Conservation (phyloP, 768 basidiomycete species). For the Tylopilus intermedius region DNA sequence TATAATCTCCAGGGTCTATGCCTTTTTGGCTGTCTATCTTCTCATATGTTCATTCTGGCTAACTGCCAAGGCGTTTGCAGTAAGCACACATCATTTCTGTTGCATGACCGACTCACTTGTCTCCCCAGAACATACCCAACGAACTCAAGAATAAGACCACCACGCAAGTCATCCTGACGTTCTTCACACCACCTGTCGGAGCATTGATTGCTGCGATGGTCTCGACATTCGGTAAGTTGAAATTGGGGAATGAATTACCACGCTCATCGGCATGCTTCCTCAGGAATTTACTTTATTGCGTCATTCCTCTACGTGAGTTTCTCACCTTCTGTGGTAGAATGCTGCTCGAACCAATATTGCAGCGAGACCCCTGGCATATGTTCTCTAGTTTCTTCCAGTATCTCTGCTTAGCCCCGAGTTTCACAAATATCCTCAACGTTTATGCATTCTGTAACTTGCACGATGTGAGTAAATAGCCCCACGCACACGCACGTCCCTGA, state of each 20-base stretch:
- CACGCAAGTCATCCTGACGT: conserved; percentile 47
- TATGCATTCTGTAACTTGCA: conserved; percentile 98
- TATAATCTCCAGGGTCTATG: conserved; percentile 63
- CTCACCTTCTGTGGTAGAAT: not conserved
- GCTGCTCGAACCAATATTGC: conserved; percentile 7
- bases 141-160: conserved; percentile 46
- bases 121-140: conserved; percentile 46
- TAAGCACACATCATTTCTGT: conserved; percentile 29
- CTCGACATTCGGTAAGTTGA: conserved; percentile 71
- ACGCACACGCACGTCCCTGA: not conserved
- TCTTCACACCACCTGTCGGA: conserved; percentile 75
- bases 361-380: conserved; percentile 98
- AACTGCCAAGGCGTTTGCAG: conserved; percentile 74
- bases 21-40: conserved; percentile 76
- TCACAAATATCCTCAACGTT: conserved; percentile 92
- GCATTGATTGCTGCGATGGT: conserved; percentile 81
- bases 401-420: conserved; percentile 83
- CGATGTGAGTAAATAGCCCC: conserved; percentile 48
- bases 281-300: conserved; percentile 75
- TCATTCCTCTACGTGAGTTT: conserved; percentile 79
- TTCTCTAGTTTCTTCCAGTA: conserved; percentile 92
- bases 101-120: not conserved
- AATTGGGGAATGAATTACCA: not conserved
- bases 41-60: conserved; percentile 83
- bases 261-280: conserved; percentile 6